phyloP scores from a whole-genome alignment of 2,329 filamentous ascomycete genomes.

The Pseudogymnoascus destructans region DNA sequence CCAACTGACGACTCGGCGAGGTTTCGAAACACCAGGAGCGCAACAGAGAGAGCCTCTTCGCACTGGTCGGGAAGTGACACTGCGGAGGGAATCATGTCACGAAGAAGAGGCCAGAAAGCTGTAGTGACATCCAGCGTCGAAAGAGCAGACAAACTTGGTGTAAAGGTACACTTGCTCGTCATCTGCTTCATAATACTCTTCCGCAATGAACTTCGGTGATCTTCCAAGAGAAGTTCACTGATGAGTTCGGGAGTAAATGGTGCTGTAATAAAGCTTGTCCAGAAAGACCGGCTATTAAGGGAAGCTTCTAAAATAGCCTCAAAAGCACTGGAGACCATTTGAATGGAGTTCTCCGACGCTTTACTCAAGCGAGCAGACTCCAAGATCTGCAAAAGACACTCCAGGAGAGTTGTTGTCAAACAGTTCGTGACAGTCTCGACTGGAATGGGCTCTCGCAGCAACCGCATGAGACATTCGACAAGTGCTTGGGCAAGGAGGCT shows the following conservation, averaged over 20 bases:
- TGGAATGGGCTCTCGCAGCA: slow-evolving; percentile 26
- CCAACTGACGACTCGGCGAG: slow-evolving; percentile 26
- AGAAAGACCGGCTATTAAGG: slow-evolving; percentile 33
- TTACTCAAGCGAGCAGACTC: slow-evolving; percentile 16
- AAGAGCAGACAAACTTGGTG: slow-evolving; percentile 22
- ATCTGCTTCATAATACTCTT: slow-evolving; percentile 24
- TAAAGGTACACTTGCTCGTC: slow-evolving; percentile 22
- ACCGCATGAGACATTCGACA: slow-evolving; percentile 41
- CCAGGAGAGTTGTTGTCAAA: slow-evolving; percentile 25
- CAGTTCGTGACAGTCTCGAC: slow-evolving; percentile 26
- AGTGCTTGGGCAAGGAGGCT: slow-evolving; percentile 39
- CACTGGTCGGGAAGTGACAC: slow-evolving; percentile 18
- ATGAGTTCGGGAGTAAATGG: slow-evolving; percentile 29
- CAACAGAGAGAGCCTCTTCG: slow-evolving; percentile 29
- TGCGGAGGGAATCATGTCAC: slow-evolving; percentile 19
- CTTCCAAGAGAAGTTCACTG: slow-evolving; percentile 31
- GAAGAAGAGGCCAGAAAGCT: slow-evolving; percentile 35
- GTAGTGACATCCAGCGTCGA: slow-evolving; percentile 30
- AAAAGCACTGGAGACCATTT: slow-evolving; percentile 32
- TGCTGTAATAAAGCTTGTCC: slow-evolving; percentile 31
- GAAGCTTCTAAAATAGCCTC: slow-evolving; percentile 37
- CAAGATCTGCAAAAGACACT: slow-evolving; percentile 24
- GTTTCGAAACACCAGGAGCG: slow-evolving; percentile 30
- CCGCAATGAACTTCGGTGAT: slow-evolving; percentile 26
- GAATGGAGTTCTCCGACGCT: slow-evolving; percentile 20